Base-by-base conservation (phyloP, 179 eudicot species). In the Beta lomatogona region DNA sequence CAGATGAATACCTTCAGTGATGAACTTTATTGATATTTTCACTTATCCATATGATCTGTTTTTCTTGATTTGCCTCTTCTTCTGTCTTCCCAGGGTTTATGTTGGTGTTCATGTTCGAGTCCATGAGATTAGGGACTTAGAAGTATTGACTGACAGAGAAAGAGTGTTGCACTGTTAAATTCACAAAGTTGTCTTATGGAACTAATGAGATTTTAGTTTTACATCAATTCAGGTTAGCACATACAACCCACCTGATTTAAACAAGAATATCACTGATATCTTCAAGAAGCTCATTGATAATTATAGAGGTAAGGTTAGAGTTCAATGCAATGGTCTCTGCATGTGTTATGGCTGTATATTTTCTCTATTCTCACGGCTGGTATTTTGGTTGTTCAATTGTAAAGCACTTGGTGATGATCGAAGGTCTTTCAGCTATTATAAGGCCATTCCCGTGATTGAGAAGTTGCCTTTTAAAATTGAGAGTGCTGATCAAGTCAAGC, bases 341-440 rank as follows among this genome's bases (percentile, higher is more conserved):
- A 36, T 57, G 70, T 63, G 68, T 36, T 53, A 46, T 55, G 46
- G 22, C 22, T 4, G 8, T 55, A 57, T 21, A 4, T 9, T 41
- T 75, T 70, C 36, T 57, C 12, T 12, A 16, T 65, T 71, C 50
- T 71, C 52, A 79, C 76, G 82, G 69, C 61, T 75, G 41, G 48
- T 69, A 21, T 55, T 5, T 73, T 73, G 36, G 6, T 44, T 81
- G 63, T 57, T 53, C 22, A 45, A 48, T 57, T 22, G 16, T 44
- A 81, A 78, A 96, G 99, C 99, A 46, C 81, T 96, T 82, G 98
- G 99, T 78, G 99, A 96, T 77, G 99, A 92, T 79, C 89, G 99
- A 79, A 91, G 99, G 83, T 96, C 99, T 48, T 94, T 89, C 82
- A 94, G 99, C 89, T 96, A 96, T 83, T 82, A 91, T 83, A 96